Base-by-base conservation (phyloP, 2,329 filamentous ascomycete genomes). In the Amauroascus niger region DNA sequence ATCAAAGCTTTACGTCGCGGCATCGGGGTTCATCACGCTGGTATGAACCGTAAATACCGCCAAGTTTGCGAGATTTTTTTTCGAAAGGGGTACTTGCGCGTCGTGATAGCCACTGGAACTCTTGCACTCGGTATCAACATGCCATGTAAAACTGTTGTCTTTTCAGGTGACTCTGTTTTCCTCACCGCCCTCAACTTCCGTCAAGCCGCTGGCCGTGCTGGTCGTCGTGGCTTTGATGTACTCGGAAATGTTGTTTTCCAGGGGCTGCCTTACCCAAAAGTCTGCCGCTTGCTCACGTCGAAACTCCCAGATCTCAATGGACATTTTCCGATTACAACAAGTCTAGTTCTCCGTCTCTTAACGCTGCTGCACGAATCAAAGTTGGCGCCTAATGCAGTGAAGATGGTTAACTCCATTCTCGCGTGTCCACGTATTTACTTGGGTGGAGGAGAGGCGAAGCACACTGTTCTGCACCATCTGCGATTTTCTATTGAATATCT, bases 401-500 rank as follows among this genome's bases (percentile, higher is more conserved):
- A 76, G 13, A 79, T 80, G 0, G 76, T 88, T 53, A 79, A 83
- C 50, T 80, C 84, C 0, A 68, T 91, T 1, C 71, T 90, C 0
- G 84, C 84, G 0, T 83, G 88, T 60, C 81, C 81, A 2, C 76
- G 83, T 28, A 68, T 90, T 6, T 88, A 84, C 58, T 74, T 90
- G 1, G 86, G 86, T 43, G 84, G 86, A 0, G 74, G 81, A 1
- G 79, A 81, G 40, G 80, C 81, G 49, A 82, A 82, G 61, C 79
- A 83, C 64, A 79, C 85, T 1, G 80, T 88, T 1, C 76, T 86
- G 49, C 86, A 91, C 64, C 86, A 90, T 62, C 67, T 91, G 6
- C 79, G 87, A 2, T 91, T 91, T 66, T 89, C 86, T 0, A 86
- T 91, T 43, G 86, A 91, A 59, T 91, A 88, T 60, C 74, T 91